A percentile compares a stretch with the other conserved stretches of the same genome.
phyloP scores from a whole-genome alignment of 805 yeast genomes.

The Ogataea nakhonphanomensis region DNA sequence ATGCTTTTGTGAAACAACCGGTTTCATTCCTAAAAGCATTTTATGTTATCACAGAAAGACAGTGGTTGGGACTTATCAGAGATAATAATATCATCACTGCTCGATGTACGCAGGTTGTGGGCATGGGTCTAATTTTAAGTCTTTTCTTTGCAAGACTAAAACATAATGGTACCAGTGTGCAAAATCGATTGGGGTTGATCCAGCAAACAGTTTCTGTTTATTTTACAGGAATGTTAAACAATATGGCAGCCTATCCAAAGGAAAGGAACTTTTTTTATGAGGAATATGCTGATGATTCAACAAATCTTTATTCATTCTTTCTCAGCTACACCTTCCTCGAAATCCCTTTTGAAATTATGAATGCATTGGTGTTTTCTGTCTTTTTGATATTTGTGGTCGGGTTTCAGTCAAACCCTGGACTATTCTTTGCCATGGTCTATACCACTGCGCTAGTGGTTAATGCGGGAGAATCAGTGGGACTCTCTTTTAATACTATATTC shows the following conservation, averaged over 20 bases:
- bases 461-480: slow-evolving; percentile 84
- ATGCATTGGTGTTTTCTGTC: slow-evolving; percentile 55
- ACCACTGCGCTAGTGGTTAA: slow-evolving; percentile 52
- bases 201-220: slow-evolving; percentile 73
- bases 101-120: slow-evolving; percentile 59
- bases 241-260: slow-evolving; percentile 68
- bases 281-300: slow-evolving; percentile 71
- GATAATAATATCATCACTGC: slow-evolving; percentile 60
- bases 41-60: slow-evolving; percentile 36
- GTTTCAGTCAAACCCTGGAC: slow-evolving; percentile 59
- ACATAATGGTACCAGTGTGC: slow-evolving; percentile 48
- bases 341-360: slow-evolving; percentile 62
- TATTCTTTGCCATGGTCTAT: slow-evolving; percentile 64
- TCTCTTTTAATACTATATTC: slow-evolving; percentile 70
- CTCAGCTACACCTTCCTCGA: slow-evolving; percentile 57
- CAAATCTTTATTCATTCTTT: slow-evolving; percentile 63
- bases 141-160: slow-evolving; percentile 63
- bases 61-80: slow-evolving; percentile 41
- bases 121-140: slow-evolving; percentile 62
- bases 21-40: slow-evolving; percentile 35
- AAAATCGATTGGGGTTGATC: slow-evolving; percentile 67
- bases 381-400: slow-evolving; percentile 71
- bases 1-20: slow-evolving; percentile 30
- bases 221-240: slow-evolving; percentile 77
- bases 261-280: slow-evolving; percentile 76